Conservation (phyloP, 2,329 filamentous ascomycete genomes). For the Ophiostoma triangulosporum region DNA sequence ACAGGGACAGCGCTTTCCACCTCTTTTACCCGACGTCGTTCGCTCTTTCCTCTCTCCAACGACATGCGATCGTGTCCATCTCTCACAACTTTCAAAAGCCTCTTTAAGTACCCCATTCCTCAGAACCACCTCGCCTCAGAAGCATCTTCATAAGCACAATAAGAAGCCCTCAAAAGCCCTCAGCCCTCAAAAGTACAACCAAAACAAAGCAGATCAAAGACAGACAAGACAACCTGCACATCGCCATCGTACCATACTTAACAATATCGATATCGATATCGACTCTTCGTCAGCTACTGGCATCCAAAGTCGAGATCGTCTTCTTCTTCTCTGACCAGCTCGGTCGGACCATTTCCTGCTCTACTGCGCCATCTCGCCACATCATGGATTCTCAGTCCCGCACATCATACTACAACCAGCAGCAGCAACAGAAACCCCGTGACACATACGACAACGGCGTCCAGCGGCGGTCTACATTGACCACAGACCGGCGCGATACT, state of each 20-base stretch:
- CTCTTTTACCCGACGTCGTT: slow-evolving; percentile 1
- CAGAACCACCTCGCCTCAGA: background rate
- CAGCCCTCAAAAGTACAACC: background rate
- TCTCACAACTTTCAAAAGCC: background rate
- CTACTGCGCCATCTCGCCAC: background rate
- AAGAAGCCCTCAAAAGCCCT: background rate
- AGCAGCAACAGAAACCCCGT: slow-evolving; percentile 20
- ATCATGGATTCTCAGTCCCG: slow-evolving; percentile 32
- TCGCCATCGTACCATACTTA: background rate
- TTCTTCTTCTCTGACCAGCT: background rate
- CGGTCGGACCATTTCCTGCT: background rate
- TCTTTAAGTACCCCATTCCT: background rate
- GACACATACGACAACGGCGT: slow-evolving; percentile 24
- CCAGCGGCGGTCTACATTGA: slow-evolving; percentile 22
- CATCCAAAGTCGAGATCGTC: background rate
- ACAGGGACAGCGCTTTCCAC: background rate
- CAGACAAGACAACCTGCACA: no score
- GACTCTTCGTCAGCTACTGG: background rate
- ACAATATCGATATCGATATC: background rate
- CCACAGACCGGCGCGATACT: slow-evolving; percentile 28
- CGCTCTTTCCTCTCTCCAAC: slow-evolving; percentile 1
- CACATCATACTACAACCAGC: slow-evolving; percentile 34
- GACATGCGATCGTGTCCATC: background rate
- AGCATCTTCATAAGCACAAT: background rate
- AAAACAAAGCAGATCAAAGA: no score